phyloP scores from a whole-genome alignment of 1,284 basidiomycete species.

The Pseudozyma thailandica region DNA sequence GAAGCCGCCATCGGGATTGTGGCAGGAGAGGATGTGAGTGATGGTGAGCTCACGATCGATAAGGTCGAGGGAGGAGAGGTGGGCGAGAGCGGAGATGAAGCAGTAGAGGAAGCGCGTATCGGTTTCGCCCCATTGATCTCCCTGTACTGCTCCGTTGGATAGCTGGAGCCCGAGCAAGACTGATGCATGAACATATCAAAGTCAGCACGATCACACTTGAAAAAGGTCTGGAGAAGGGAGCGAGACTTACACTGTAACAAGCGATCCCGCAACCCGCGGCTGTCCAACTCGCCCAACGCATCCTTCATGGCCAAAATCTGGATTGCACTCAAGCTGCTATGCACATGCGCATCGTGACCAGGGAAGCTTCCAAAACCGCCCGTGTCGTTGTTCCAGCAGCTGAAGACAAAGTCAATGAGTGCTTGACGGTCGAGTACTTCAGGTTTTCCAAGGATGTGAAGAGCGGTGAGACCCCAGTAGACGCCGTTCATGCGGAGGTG shows the following conservation, averaged over 20 bases:
- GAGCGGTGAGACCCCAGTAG: constrained; percentile 93
- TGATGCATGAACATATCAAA: background rate
- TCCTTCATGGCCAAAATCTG: constrained; percentile 90
- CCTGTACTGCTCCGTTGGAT: constrained; percentile 81
- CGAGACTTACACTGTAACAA: constrained; percentile 78
- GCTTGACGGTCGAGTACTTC: constrained; percentile 83
- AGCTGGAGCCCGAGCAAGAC: constrained; percentile 79
- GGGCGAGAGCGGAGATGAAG: constrained; percentile 81
- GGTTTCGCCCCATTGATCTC: constrained; percentile 87
- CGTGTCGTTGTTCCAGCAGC: constrained; percentile 76
- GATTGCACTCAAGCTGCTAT: constrained; percentile 86
- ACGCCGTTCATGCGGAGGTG: constrained; percentile 95
- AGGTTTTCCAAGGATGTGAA: constrained; percentile 80
- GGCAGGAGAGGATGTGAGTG: constrained; percentile 79
- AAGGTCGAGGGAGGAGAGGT: constrained; percentile 74
- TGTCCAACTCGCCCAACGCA: constrained; percentile 76
- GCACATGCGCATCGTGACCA: constrained; percentile 89
- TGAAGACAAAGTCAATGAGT: constrained; percentile 88
- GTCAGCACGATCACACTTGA: background rate
- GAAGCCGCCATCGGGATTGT: constrained; percentile 96
- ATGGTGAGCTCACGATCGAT: constrained; percentile 74
- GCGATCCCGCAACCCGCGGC: constrained; percentile 68
- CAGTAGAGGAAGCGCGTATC: constrained; percentile 94
- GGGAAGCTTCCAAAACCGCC: constrained; percentile 93
- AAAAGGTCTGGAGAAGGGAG: background rate